phyloP scores from a whole-genome alignment of 768 basidiomycete species.

The Tephrocybe sp. region DNA sequence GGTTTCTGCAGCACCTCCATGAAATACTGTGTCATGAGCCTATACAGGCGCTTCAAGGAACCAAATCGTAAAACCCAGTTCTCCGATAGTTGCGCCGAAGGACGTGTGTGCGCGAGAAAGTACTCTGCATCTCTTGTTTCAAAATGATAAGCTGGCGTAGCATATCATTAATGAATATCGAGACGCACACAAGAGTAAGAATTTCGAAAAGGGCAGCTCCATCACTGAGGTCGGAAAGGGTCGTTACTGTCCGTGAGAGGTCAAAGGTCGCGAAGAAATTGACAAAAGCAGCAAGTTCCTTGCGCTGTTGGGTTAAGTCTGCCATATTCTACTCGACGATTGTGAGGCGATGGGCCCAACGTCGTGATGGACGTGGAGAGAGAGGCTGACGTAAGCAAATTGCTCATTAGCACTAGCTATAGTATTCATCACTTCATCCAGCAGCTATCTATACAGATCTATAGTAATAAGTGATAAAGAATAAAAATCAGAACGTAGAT shows the following conservation, averaged over 20 bases:
- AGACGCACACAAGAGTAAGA: constrained; percentile 68
- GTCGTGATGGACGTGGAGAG: background rate
- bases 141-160: background rate
- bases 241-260: constrained; percentile 59
- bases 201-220: constrained; percentile 75
- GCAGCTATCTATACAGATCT: too few species aligned
- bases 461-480: too few species aligned
- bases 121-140: constrained; percentile 67
- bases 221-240: constrained; percentile 73
- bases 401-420: too few species aligned
- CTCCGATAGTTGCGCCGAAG: constrained; percentile 63
- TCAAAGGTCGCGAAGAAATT: constrained; percentile 76
- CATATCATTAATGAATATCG: background rate
- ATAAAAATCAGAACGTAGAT: too few species aligned
- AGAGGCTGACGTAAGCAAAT: constrained; percentile 4
- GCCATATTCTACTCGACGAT: constrained; percentile 25
- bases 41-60: constrained; percentile 79
- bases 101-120: constrained; percentile 63
- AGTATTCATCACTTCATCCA: too few species aligned
- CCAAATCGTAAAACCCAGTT: constrained; percentile 90
- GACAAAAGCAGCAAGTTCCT: constrained; percentile 79
- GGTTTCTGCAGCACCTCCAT: constrained; percentile 81
- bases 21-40: constrained; percentile 87
- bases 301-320: constrained; percentile 36
- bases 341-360: background rate